Evolutionary conservation across 2,329 filamentous ascomycete species (phyloP), one percentile per base, ranked within the genome.

Genomic region (Pyrenophora tritici-repentis): DNA sequence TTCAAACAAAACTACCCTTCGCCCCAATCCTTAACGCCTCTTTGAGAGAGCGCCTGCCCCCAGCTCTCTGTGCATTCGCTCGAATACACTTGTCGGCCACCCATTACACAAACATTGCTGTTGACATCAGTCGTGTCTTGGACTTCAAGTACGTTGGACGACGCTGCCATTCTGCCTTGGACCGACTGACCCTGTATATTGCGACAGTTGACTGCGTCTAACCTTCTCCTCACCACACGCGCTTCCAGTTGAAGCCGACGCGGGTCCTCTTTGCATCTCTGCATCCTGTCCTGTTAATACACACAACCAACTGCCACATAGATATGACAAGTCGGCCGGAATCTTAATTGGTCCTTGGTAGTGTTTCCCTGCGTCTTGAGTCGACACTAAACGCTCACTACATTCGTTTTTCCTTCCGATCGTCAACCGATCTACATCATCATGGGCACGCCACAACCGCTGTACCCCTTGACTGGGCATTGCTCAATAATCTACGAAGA

Each of bases 401-500:
- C 58, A 48, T 61, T 56, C 54, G 52, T 58, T 56, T 44, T 46
- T 49, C 52, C 31, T 51, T 55, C 58, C 39, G 49, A 34, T 39
- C 44, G 36, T 33, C 36, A 41, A 24, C 53, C 43, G 48, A 45
- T 55, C 39, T 49, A 45, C 55, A 45, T 47, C 48, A 70, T 40
- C 42, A 95, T 95, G 91, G 78, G 85, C 67, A 79, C 87, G 49
- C 90, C 91, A 41, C 76, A 85, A 67, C 91, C 91, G 44, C 78
- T 83, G 45, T 81, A 85, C 68, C 79, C 86, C 56, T 78, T 97
- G 71, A 83, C 86, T 72, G 85, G 87, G 74, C 86, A 90, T 66
- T 97, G 93, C 76, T 91, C 91, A 50, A 84, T 88, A 67, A 82
- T 97, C 55, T 81, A 90, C 77, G 81, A 91, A 69, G 86, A 91